A percentile compares a stretch with the other conserved stretches of the same genome.
Evolutionary conservation across 78 protist genomes (phyloP).

Genomic region (Diacronema lutheri): DNA sequence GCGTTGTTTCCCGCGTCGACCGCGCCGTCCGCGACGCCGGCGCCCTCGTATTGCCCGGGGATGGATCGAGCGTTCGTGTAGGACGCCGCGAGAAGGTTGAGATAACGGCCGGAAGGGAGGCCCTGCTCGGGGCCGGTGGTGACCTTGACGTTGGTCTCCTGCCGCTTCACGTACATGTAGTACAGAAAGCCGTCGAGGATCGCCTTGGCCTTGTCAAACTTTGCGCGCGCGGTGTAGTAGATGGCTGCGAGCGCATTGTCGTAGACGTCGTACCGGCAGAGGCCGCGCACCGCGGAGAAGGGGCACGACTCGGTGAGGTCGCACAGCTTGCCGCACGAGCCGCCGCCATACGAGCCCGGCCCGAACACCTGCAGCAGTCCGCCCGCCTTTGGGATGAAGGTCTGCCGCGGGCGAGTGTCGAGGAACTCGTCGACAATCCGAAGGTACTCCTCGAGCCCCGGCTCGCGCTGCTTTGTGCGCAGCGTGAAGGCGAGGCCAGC

Average conservation of each 20-base stretch:
- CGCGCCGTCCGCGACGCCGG: conserved; percentile 9
- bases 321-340: background rate
- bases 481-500: too few species aligned
- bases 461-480: too few species aligned
- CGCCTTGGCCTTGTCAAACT: background rate
- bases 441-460: background rate
- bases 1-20: conserved; percentile 13
- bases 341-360: conserved; percentile 1
- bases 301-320: background rate
- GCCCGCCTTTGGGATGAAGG: background rate
- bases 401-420: background rate
- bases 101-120: too few species aligned
- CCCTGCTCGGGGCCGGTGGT: too few species aligned
- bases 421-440: background rate
- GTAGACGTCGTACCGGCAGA: conserved; percentile 3
- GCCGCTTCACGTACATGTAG: background rate
- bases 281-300: background rate
- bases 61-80: background rate
- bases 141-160: too few species aligned
- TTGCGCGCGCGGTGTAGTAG: background rate
- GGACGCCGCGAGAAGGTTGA: background rate
- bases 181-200: background rate
- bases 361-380: conserved; percentile 2
- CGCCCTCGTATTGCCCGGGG: background rate
- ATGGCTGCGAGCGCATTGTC: conserved; percentile 7